Base-by-base conservation (phyloP, 495 filamentous ascomycete genomes). In the Xylaria curta region DNA sequence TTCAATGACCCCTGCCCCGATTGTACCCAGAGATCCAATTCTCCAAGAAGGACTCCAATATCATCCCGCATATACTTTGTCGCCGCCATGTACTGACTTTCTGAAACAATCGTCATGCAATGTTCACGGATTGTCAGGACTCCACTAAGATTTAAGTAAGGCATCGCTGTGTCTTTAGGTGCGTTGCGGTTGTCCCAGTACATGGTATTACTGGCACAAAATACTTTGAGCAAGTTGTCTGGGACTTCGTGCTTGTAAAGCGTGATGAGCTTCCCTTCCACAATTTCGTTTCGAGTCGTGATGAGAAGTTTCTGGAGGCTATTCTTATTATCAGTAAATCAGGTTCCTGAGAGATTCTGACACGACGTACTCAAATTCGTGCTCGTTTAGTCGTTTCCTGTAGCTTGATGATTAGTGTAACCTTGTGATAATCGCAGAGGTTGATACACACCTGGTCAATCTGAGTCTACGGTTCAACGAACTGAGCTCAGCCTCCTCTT, bases 11-110 rank as follows among this genome's bases (percentile, higher is more conserved):
- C 82, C 21, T 79, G 72, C 0, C 83, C 83, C 17, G 78, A 80
- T 62, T 81, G 74, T 1, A 85, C 76, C 83, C 83, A 85, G 4
- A 85, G 77, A 26, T 76, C 75, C 13, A 82, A 49, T 3, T 74
- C 75, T 62, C 75, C 75, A 10, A 83, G 66, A 28, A 85, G 67
- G 7, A 74, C 73, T 19, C 78, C 78, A 42, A 83, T 76, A 33
- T 81, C 74, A 61, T 80, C 60, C 8, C 72, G 53, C 15, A 85
- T 78, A 62, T 81, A 83, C 42, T 74, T 66, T 15, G 26, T 75
- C 0, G 77, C 77, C 33, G 76, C 70, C 17, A 74, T 72, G 63
- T 77, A 75, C 60, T 82, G 80, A 63, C 76, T 78, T 26, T 82
- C 71, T n/a, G 79, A 80, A 6, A 85, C 80, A 40, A 83, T 76